Conservation (phyloP, 371 early-diverging fungal species). For the Saksenaea oblongispora region DNA sequence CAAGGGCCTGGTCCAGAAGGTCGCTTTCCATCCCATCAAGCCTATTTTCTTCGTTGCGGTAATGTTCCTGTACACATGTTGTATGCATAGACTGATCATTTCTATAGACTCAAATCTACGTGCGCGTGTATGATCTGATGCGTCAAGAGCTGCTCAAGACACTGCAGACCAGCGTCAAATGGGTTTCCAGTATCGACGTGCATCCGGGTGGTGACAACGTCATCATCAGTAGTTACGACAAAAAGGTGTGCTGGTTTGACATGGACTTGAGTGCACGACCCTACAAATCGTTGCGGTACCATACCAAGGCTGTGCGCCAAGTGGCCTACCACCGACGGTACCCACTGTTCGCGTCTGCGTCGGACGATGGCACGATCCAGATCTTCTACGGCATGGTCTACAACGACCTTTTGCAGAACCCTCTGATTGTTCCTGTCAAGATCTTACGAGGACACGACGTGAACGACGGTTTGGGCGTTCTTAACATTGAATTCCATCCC, state of each 20-base stretch:
- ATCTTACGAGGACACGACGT: slow-evolving; percentile 81
- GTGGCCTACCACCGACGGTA: slow-evolving; percentile 86
- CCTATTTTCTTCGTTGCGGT: slow-evolving; percentile 93
- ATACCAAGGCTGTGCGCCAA: slow-evolving; percentile 86
- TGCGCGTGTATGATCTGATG: slow-evolving; percentile 91
- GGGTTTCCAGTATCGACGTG: slow-evolving; percentile 93
- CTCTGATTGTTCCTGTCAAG: slow-evolving; percentile 97
- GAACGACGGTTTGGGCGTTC: slow-evolving; percentile 76
- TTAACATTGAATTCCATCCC: slow-evolving; percentile 92
- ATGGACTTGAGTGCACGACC: slow-evolving; percentile 90
- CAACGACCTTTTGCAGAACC: slow-evolving; percentile 91
- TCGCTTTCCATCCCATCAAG: slow-evolving; percentile 91
- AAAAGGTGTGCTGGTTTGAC: slow-evolving; percentile 95
- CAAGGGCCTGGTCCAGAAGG: slow-evolving; percentile 86
- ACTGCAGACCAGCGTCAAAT: slow-evolving; percentile 81
- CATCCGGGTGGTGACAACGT: slow-evolving; percentile 94
- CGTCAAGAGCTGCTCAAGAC: slow-evolving; percentile 84
- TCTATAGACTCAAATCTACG: slow-evolving; percentile 85
- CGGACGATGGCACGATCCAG: slow-evolving; percentile 93
- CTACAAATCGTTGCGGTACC: slow-evolving; percentile 90
- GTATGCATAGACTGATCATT: background rate
- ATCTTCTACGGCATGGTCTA: slow-evolving; percentile 98
- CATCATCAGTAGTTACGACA: slow-evolving; percentile 94
- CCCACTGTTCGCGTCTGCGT: slow-evolving; percentile 92
- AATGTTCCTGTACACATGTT: slow-evolving; percentile 14